phyloP scores from a whole-genome alignment of 2,329 filamentous ascomycete species.

The Fusarium tanahbumbuense region DNA sequence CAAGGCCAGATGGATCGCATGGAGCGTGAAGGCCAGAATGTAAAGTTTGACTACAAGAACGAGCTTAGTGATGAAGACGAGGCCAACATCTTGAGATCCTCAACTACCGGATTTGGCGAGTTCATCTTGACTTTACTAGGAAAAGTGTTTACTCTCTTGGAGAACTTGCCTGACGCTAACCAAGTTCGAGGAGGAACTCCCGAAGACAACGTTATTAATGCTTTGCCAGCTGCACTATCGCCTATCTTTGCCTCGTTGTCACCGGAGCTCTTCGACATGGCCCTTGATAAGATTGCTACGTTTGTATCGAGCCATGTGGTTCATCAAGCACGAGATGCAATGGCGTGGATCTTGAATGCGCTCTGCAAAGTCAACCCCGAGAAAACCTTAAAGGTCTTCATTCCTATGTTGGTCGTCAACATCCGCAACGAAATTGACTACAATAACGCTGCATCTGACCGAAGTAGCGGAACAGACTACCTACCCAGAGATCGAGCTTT shows the following conservation, averaged over 20 bases:
- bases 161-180: slow-evolving; percentile 92
- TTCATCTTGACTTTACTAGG: slow-evolving; percentile 92
- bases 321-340: slow-evolving; percentile 94
- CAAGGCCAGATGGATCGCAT: slow-evolving; percentile 93
- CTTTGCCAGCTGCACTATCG: slow-evolving; percentile 88
- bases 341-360: slow-evolving; percentile 98
- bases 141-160: slow-evolving; percentile 92
- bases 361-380: slow-evolving; percentile 95
- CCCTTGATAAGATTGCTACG: slow-evolving; percentile 88
- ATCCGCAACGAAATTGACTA: slow-evolving; percentile 98
- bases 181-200: slow-evolving; percentile 90
- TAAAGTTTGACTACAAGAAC: slow-evolving; percentile 85
- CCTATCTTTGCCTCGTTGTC: slow-evolving; percentile 92
- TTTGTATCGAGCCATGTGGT: slow-evolving; percentile 96
- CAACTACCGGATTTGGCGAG: slow-evolving; percentile 92
- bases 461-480: slow-evolving; percentile 93
- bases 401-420: slow-evolving; percentile 89
- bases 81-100: slow-evolving; percentile 87
- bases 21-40: slow-evolving; percentile 85
- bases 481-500: slow-evolving; percentile 90
- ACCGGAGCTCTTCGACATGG: slow-evolving; percentile 91
- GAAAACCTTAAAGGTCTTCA: slow-evolving; percentile 89
- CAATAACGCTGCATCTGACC: slow-evolving; percentile 93
- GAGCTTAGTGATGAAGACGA: slow-evolving; percentile 89
- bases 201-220: slow-evolving; percentile 97